Evolutionary conservation across 1,139 yeast genomes (phyloP), one percentile per base, ranked within the genome.

Genomic region (Scheffersomyces titani): DNA sequence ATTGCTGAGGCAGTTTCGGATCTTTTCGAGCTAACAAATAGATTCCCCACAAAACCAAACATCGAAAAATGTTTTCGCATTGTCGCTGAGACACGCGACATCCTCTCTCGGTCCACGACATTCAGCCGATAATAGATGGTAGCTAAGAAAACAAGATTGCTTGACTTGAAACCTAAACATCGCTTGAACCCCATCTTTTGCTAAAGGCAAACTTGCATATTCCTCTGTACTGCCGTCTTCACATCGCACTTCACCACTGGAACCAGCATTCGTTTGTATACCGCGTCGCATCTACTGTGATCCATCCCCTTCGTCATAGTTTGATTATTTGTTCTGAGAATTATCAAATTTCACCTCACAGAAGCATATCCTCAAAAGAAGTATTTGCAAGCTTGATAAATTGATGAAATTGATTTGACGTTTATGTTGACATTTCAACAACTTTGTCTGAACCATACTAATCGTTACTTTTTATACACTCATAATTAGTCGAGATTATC

Each of bases 141-240:
- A 30, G 40, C 40, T 30, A 30, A 30, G 4, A 36, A 58, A 52
- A 22, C 55, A 47, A 24, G 49, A 44, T 11, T 63, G 40, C 40
- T 30, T 13, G 11, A 30, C 16, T 30, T 30, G 13, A 30, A 13
- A 30, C 13, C 40, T 30, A 30, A 30, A 13, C 9, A 2, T 30
- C 11, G 40, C 16, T 30, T 9, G 16, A 30, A 30, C 40, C 9
- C 13, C 11, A 30, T 30, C 11, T 11, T 30, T 30, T 30, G 16
- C 40, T 30, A 11, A 30, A 30, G 16, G 40, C 40, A 30, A 30
- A 9, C 40, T 30, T 6, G 40, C 11, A 30, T 16, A 30, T 16
- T 30, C 13, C 40, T 16, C 6, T 16, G 40, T 6, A 3, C 40
- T 9, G 40, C 13, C 40, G 4, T 16, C 11, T 11, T 30, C 40